Conservation (phyloP, 257 asterid species). For the Vinca minor region DNA sequence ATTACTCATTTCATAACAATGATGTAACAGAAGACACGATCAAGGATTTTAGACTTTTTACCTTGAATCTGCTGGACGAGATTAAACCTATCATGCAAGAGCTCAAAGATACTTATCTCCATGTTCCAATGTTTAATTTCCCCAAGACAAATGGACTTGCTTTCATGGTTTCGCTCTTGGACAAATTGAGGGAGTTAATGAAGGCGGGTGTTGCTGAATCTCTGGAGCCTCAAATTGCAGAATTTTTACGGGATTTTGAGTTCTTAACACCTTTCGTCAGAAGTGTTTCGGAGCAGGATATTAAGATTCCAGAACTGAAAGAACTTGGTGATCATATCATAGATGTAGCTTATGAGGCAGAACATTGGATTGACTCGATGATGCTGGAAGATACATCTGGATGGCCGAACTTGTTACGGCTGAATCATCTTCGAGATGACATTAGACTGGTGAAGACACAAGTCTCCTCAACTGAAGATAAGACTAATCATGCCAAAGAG, state of each 20-base stretch:
- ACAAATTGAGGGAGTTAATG: constrained; percentile 4
- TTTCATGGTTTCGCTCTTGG: background rate
- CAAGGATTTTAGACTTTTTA: background rate
- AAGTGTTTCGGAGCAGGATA: background rate
- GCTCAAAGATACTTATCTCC: background rate
- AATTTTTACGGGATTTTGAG: background rate
- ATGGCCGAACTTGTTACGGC: background rate
- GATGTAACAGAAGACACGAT: background rate
- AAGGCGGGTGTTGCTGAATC: background rate
- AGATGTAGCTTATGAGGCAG: constrained; percentile 3
- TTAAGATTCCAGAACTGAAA: background rate
- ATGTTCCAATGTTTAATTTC: constrained; percentile 3
- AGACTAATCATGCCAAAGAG: background rate
- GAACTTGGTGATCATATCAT: background rate
- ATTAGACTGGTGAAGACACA: background rate
- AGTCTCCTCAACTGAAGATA: background rate
- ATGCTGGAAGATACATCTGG: background rate
- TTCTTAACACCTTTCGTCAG: background rate
- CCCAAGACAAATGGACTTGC: constrained; percentile 1
- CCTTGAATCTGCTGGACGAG: background rate
- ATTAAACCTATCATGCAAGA: background rate
- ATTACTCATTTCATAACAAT: background rate
- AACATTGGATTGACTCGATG: background rate
- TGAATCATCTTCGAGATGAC: background rate
- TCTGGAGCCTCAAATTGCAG: constrained; percentile 2